These are phyloP conservation scores for Pleurotus salmoneostramineus DNA, from an alignment of 768 basidiomycete genomes.

Conservation along the genomic window DNA sequence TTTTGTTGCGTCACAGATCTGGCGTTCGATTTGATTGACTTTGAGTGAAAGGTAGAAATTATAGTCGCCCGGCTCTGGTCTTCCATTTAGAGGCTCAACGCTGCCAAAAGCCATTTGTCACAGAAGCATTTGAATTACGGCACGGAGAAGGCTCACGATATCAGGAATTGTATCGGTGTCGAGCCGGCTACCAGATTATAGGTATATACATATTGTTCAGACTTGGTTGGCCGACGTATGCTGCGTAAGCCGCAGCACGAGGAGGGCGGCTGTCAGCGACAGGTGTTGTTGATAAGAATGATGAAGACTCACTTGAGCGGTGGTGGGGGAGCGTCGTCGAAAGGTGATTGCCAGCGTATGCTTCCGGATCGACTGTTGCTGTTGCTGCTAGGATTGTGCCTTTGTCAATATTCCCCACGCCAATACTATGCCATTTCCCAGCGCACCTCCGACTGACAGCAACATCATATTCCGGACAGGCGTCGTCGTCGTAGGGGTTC, in stretches of 20 bases:
- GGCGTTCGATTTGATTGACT: slow-evolving; percentile 51
- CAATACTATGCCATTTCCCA: not conserved
- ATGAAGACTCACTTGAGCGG: not conserved
- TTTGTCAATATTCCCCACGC: slow-evolving; percentile 2
- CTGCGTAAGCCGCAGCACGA: not conserved
- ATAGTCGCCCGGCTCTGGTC: slow-evolving; percentile 41
- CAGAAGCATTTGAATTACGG: slow-evolving; percentile 2
- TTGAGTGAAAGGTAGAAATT: slow-evolving; percentile 52
- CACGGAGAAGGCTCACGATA: slow-evolving; percentile 39
- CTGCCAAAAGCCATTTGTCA: slow-evolving; percentile 19
- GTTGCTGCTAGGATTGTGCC: not conserved
- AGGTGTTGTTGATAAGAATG: not conserved
- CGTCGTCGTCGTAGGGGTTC: slow-evolving; percentile 5
- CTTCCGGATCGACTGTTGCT: slow-evolving; percentile 6
- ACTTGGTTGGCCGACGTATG: slow-evolving; percentile 10
- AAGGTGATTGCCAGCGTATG: slow-evolving; percentile 4
- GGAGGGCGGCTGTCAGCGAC: not conserved
- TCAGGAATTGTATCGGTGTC: slow-evolving; percentile 43
- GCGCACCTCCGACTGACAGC: slow-evolving; percentile 7
- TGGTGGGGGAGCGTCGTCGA: not conserved
- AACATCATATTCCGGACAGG: slow-evolving; percentile 6
- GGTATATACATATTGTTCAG: slow-evolving; percentile 48
- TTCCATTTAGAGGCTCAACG: slow-evolving; percentile 40
- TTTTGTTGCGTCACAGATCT: slow-evolving; percentile 41
- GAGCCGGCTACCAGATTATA: slow-evolving; percentile 42